These are phyloP conservation scores for Globisporangium iwayamae DNA, from an alignment of 352 stramenopile species.

Conservation along the genomic window DNA sequence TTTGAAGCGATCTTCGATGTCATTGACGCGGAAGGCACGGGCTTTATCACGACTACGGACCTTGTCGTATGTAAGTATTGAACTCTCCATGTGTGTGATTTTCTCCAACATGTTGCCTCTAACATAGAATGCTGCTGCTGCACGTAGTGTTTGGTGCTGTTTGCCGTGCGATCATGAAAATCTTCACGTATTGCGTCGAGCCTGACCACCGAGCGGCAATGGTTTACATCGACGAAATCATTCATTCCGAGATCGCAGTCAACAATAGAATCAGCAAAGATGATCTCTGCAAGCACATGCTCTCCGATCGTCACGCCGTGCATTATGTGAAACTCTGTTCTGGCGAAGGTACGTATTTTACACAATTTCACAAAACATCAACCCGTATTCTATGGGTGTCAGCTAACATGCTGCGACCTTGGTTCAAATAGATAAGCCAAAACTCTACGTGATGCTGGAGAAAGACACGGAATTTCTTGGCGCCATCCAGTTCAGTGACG, in stretches of 20 bases:
- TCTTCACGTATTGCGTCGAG: conserved; percentile 53
- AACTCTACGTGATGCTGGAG: conserved; percentile 60
- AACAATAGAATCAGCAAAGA: conserved; percentile 28
- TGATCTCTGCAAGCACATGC: conserved; percentile 46
- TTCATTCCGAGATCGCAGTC: conserved; percentile 27
- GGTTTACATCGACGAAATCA: conserved; percentile 37
- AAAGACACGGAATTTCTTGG: conserved; percentile 60
- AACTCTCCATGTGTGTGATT: neutral
- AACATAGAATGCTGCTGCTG: conserved; percentile 5
- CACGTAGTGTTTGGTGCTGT: conserved; percentile 42
- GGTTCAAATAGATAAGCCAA: conserved; percentile 39
- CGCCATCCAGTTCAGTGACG: conserved; percentile 51
- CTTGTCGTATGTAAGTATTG: conserved; percentile 36
- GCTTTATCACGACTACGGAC: conserved; percentile 34
- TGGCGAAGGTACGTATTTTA: conserved; percentile 27
- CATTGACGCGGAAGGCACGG: conserved; percentile 36
- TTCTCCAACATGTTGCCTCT: neutral
- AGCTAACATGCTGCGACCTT: neutral
- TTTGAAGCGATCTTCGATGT: conserved; percentile 71
- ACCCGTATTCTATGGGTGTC: neutral
- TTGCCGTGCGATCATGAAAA: conserved; percentile 47
- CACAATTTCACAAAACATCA: neutral
- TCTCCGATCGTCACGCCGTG: conserved; percentile 44
- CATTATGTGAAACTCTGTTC: conserved; percentile 68
- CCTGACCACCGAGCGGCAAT: conserved; percentile 34